phyloP scores from a whole-genome alignment of 2,329 filamentous ascomycete genomes.

The Chrysoporthe austroafricana region DNA sequence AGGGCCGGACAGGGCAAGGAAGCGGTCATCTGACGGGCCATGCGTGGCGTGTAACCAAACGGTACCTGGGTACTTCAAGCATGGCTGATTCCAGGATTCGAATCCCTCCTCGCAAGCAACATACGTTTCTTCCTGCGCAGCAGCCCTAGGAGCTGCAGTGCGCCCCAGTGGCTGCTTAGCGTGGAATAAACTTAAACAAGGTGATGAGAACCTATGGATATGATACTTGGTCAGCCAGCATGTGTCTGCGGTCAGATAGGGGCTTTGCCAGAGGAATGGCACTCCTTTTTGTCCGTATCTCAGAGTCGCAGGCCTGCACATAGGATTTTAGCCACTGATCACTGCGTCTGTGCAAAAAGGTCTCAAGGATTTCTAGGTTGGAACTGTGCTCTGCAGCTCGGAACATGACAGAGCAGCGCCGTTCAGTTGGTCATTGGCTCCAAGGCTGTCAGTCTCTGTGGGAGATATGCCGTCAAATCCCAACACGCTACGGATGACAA shows the following conservation, averaged over 20 bases:
- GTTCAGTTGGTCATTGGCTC: not conserved
- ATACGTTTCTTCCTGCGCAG: not conserved
- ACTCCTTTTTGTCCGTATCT: constrained; percentile 1
- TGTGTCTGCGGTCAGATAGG: constrained; percentile 24
- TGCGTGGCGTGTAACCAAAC: not conserved
- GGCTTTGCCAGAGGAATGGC: constrained; percentile 8
- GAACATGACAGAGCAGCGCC: not conserved
- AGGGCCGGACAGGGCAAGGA: not conserved
- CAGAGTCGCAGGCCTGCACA: constrained; percentile 15
- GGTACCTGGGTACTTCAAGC: not conserved
- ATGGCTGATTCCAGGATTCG: constrained; percentile 16
- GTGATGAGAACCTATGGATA: constrained; percentile 19
- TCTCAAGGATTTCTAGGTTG: not conserved
- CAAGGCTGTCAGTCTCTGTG: not conserved
- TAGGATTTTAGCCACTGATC: constrained; percentile 2
- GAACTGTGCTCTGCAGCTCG: not conserved
- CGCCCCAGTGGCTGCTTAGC: constrained; percentile 9
- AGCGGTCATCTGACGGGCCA: not conserved
- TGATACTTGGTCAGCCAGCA: constrained; percentile 10
- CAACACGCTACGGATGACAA: not conserved
- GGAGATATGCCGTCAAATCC: not conserved
- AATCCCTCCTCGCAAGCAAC: constrained; percentile 14
- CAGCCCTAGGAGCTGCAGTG: constrained; percentile 21
- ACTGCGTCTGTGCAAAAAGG: not conserved
- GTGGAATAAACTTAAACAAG: constrained; percentile 16